Base-by-base conservation (phyloP, 2,329 filamentous ascomycete species). In the Neonectria magnoliae region DNA sequence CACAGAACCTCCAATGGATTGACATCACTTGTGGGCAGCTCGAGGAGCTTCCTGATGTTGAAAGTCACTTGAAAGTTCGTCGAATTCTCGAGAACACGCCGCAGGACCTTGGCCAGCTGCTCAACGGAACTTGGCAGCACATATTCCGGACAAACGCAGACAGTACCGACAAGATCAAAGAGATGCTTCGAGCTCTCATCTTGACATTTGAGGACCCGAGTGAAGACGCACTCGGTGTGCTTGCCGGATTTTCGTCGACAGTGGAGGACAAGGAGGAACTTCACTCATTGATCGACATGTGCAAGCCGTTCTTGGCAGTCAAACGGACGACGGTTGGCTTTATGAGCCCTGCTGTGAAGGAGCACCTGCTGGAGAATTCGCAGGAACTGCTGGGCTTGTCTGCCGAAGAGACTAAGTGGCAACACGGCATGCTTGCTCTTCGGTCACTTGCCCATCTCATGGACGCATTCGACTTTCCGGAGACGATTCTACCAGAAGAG, bases 1-100 rank as follows among this genome's bases (percentile, higher is more conserved):
- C 81, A 0, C 79, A 81, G 8, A 82, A 81, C 53, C 81, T 78
- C 0, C 80, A 81, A 29, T 82, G 81, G 81, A 81, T 82, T 29
- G 80, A 82, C 27, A 81, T 82, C 3, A 79, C 80, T 1, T 80
- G 77, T 33, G 76, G 81, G 54, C 80, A 81, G 22, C 76, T 82
- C 1, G 72, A 78, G n/a, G 79, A 80, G 18, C 71, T 82, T 4
- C 77, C 80, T 2, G 73, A 76, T 8, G 72, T 75, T 2, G 74
- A 78, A 14, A 79, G 74, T n/a, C 79, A 82, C 16, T 70, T 82
- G 2, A 75, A 73, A 48, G 79, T 82, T 33, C 78, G 81, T 8
- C 75, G 74, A 9, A 68, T 80, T 8, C 71, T 82, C 3, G 80
- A 82, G 48, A 76, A 71, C 1, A 76, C 80, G 47, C 81, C 81